phyloP scores from a whole-genome alignment of 2,329 filamentous ascomycete species.

The Chaetomium globosum region DNA sequence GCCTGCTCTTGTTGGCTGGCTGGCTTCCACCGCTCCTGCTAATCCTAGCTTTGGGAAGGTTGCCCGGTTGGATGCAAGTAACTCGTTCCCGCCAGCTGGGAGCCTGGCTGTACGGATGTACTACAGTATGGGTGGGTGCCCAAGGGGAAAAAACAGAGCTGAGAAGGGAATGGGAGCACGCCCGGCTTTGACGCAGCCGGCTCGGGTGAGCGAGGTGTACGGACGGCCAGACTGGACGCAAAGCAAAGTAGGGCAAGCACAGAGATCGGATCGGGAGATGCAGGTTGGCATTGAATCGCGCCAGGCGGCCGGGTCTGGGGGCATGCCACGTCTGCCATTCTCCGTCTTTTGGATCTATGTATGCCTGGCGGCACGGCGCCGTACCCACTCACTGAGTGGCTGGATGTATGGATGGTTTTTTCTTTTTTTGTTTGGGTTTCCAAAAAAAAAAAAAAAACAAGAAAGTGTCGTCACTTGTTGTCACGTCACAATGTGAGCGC shows the following conservation, averaged over 20 bases:
- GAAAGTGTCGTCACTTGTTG: not conserved
- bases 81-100: no score
- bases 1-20: not conserved
- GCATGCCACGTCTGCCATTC: slow-evolving; percentile 20
- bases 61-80: no score
- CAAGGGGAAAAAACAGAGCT: not conserved
- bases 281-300: slow-evolving; percentile 13
- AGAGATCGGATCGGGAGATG: not conserved
- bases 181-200: not conserved
- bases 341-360: no score
- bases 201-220: not conserved
- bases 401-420: not conserved
- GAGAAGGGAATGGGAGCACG: not conserved
- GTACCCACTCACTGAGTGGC: not conserved
- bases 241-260: not conserved
- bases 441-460: no score
- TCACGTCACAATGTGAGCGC: slow-evolving; percentile 7
- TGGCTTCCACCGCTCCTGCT: not conserved
- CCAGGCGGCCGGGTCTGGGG: not conserved
- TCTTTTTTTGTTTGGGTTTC: not conserved
- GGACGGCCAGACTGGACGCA: not conserved
- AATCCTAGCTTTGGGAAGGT: not conserved
- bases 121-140: slow-evolving; percentile 12
- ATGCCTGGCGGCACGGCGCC: not conserved
- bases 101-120: no score